Evolutionary conservation across 176 grass and related monocot species (phyloP).

Genomic region (Dactylis glomerata): DNA sequence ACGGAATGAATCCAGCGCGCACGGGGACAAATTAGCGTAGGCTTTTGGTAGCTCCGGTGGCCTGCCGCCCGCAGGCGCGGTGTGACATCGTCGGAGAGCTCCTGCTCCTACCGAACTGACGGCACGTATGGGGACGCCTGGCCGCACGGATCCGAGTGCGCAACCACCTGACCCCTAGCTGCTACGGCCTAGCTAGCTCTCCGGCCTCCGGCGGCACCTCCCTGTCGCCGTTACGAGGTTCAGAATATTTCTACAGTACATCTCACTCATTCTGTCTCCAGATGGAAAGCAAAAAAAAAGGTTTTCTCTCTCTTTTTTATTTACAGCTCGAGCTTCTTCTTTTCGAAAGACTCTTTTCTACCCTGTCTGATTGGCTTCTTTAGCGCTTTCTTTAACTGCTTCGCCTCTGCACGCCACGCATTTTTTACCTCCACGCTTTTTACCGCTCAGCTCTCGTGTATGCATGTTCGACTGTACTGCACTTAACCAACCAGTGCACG

Average conservation of each 20-base stretch:
- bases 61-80: background rate
- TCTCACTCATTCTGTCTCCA: background rate
- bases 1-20: background rate
- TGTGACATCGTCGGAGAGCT: slow-evolving; percentile 31
- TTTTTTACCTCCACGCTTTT: background rate
- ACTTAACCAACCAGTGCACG: background rate
- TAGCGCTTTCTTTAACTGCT: background rate
- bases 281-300: slow-evolving; percentile 24
- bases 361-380: background rate
- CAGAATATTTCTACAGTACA: background rate
- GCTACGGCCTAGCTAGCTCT: background rate
- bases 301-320: background rate
- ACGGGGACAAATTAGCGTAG: background rate
- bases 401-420: background rate
- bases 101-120: slow-evolving; percentile 6
- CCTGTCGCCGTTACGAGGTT: background rate
- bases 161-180: background rate
- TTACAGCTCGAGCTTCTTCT: background rate
- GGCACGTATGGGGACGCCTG: background rate
- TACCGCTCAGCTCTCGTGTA: too few species aligned
- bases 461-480: too few species aligned
- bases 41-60: background rate
- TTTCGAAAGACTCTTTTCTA: background rate
- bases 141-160: background rate
- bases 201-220: background rate